Conservation (phyloP, 345 rosid genomes). For the Lepidium aucheri region DNA sequence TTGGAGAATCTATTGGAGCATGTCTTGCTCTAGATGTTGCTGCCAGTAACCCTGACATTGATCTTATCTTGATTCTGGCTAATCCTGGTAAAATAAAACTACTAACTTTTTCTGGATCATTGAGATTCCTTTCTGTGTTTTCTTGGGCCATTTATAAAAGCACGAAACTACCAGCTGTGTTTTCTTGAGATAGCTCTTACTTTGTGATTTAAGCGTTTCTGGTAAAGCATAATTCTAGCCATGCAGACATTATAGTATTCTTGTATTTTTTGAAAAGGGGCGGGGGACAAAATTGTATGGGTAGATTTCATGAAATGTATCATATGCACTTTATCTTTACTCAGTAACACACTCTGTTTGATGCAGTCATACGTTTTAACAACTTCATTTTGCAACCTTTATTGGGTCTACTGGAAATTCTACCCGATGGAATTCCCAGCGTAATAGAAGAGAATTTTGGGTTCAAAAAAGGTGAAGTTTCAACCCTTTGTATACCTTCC, state of each 20-base stretch:
- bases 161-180: too few relatives aligned
- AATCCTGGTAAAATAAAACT: constrained; percentile 46
- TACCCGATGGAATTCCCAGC: constrained; percentile 32
- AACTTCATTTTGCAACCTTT: constrained; percentile 37
- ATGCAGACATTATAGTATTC: too few relatives aligned
- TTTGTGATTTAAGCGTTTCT: not conserved
- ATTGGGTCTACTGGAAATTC: constrained; percentile 29
- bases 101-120: not conserved
- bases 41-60: constrained; percentile 47
- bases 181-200: not conserved
- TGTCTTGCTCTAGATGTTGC: constrained; percentile 53
- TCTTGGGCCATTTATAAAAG: too few relatives aligned
- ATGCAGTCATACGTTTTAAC: constrained; percentile 37
- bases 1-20: constrained; percentile 42
- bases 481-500: not conserved
- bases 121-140: not conserved
- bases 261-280: too few relatives aligned
- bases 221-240: not conserved
- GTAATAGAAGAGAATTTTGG: constrained; percentile 28
- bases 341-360: not conserved
- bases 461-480: constrained; percentile 28
- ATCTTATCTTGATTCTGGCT: constrained; percentile 45
- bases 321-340: not conserved
- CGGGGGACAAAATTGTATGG: too few relatives aligned
- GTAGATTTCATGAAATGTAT: not conserved